Conservation (phyloP, 1,284 basidiomycete genomes). For the Tilletia indica region DNA sequence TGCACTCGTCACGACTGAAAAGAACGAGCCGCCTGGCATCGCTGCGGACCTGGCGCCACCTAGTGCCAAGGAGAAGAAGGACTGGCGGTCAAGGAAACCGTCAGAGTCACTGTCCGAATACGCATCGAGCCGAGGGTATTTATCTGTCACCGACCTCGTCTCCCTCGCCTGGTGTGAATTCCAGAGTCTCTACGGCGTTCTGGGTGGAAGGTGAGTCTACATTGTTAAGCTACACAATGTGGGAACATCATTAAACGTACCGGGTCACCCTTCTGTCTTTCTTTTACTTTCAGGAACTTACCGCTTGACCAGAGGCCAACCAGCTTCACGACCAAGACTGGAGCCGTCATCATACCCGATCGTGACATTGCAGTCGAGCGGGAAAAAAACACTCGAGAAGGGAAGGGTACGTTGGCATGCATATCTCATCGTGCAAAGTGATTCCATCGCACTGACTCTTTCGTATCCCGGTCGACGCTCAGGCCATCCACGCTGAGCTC, state of each 20-base stretch:
- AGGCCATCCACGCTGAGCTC: conserved; percentile 72
- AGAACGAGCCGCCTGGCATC: too few relatives aligned
- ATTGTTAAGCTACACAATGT: background rate
- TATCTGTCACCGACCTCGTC: conserved; percentile 50
- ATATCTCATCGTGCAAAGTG: background rate
- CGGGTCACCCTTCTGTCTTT: background rate
- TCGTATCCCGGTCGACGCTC: background rate
- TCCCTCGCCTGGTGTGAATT: conserved; percentile 52
- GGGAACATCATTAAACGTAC: background rate
- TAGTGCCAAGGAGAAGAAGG: background rate
- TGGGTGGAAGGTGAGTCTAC: conserved; percentile 23
- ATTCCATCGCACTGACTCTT: background rate
- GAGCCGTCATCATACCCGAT: conserved; percentile 31
- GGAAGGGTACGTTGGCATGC: conserved; percentile 16
- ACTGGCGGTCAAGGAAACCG: background rate
- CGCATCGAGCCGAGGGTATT: conserved; percentile 9
- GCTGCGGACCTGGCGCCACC: too few relatives aligned
- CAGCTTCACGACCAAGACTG: conserved; percentile 39
- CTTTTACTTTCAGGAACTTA: conserved; percentile 35
- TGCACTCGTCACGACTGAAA: background rate
- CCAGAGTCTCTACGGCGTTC: conserved; percentile 41
- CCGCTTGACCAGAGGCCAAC: conserved; percentile 35
- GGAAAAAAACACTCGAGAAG: conserved; percentile 30
- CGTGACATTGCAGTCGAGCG: conserved; percentile 25
- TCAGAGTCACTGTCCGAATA: conserved; percentile 7